Evolutionary conservation across 2,329 filamentous ascomycete genomes (phyloP).

Genomic region (Rhynchosporium secalis): DNA sequence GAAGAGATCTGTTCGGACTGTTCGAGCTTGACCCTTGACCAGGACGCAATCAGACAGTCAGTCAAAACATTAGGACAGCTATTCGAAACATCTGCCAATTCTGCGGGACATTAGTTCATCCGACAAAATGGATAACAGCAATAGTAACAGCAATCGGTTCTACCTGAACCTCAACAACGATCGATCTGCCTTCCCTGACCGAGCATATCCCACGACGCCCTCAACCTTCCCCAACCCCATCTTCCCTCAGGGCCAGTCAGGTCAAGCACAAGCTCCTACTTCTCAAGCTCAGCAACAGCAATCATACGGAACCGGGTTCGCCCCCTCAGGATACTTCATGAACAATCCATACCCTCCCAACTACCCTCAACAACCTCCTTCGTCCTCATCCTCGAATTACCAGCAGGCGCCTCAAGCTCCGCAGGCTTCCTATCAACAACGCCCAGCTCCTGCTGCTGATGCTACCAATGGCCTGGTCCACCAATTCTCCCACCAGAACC

Average conservation of each 20-base stretch:
- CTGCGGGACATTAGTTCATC: not conserved
- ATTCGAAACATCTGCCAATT: constrained; percentile 10
- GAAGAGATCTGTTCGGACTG: not conserved
- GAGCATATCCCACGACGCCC: constrained; percentile 82
- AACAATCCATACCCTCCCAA: constrained; percentile 54
- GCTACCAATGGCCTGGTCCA: constrained; percentile 89
- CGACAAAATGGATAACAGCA: constrained; percentile 34
- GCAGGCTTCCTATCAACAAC: constrained; percentile 47
- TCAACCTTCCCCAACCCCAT: constrained; percentile 96
- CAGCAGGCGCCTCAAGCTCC: constrained; percentile 57
- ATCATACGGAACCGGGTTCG: constrained; percentile 49
- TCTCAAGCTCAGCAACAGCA: constrained; percentile 39
- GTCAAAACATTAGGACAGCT: constrained; percentile 7
- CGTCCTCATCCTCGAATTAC: constrained; percentile 47
- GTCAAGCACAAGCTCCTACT: constrained; percentile 35
- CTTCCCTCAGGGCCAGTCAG: constrained; percentile 41
- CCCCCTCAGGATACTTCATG: constrained; percentile 57
- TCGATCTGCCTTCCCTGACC: constrained; percentile 68
- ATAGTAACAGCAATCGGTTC: constrained; percentile 33
- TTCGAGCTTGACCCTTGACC: constrained; percentile 9
- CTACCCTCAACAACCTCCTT: constrained; percentile 43
- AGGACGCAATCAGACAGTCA: constrained; percentile 6
- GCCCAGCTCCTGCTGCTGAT: constrained; percentile 67
- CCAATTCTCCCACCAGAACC: constrained; percentile 95
- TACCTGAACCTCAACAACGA: constrained; percentile 46